Conservation (phyloP, 805 yeast genomes). For the Torulaspora franciscae region DNA sequence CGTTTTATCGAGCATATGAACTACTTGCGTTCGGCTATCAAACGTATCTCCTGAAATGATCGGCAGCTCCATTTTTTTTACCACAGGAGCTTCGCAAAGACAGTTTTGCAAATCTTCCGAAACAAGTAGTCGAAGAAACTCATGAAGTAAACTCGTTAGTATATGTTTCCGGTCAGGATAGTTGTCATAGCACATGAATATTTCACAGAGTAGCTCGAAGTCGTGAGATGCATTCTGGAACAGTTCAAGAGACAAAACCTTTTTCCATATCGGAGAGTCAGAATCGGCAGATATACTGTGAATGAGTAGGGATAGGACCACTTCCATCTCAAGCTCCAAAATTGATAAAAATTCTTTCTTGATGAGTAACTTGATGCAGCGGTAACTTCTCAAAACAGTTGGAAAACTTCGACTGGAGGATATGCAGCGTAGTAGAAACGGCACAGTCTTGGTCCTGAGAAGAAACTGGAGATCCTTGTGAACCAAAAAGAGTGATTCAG, state of each 20-base stretch:
- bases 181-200: slow-evolving; percentile 61
- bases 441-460: slow-evolving; percentile 65
- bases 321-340: slow-evolving; percentile 74
- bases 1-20: slow-evolving; percentile 75
- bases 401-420: slow-evolving; percentile 57
- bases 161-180: slow-evolving; percentile 55
- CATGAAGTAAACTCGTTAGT: slow-evolving; percentile 48
- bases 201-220: slow-evolving; percentile 43
- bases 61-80: slow-evolving; percentile 30
- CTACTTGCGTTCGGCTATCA: slow-evolving; percentile 47
- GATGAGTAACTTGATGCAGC: slow-evolving; percentile 62
- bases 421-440: slow-evolving; percentile 65
- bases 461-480: slow-evolving; percentile 65
- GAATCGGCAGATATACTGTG: slow-evolving; percentile 62
- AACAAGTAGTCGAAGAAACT: slow-evolving; percentile 37
- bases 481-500: slow-evolving; percentile 47
- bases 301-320: slow-evolving; percentile 66
- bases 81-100: slow-evolving; percentile 35
- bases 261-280: slow-evolving; percentile 63
- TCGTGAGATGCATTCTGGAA: slow-evolving; percentile 58
- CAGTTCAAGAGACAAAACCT: slow-evolving; percentile 66
- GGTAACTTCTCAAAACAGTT: slow-evolving; percentile 64
- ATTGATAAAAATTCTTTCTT: slow-evolving; percentile 52
- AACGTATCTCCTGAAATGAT: slow-evolving; percentile 44
- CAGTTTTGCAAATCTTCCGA: slow-evolving; percentile 30